Conservation (phyloP, 176 grass and related monocot species). For the Poa pratensis region DNA sequence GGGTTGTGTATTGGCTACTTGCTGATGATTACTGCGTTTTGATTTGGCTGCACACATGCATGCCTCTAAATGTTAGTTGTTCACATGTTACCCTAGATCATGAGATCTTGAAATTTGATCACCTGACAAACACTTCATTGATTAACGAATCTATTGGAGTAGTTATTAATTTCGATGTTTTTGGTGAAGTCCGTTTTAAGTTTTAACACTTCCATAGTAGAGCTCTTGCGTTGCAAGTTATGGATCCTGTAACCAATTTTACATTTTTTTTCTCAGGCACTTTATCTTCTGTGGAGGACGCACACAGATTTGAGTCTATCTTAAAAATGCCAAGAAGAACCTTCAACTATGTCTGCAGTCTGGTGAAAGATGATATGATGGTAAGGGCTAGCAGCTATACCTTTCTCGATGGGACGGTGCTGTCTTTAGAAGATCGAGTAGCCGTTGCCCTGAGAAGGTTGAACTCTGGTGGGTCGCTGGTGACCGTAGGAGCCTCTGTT, state of each 20-base stretch:
- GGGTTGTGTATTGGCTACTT: background rate
- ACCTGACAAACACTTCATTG: background rate
- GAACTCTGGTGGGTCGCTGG: conserved; percentile 68
- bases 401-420: conserved; percentile 56
- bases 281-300: conserved; percentile 46
- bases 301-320: conserved; percentile 54
- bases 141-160: background rate
- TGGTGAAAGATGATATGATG: conserved; percentile 74
- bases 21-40: background rate
- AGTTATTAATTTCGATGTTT: background rate
- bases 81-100: background rate
- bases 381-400: conserved; percentile 61
- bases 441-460: conserved; percentile 66
- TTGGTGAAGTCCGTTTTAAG: conserved; percentile 8
- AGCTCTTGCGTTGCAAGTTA: conserved; percentile 9
- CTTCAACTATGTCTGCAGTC: conserved; percentile 59
- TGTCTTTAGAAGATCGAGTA: conserved; percentile 71
- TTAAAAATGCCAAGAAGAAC: conserved; percentile 75
- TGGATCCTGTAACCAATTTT: conserved; percentile 17
- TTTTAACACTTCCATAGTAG: conserved; percentile 10
- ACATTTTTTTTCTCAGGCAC: conserved; percentile 43
- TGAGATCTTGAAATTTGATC: conserved; percentile 4
- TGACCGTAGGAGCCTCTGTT: conserved; percentile 60
- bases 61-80: background rate
- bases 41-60: background rate